Base-by-base conservation (phyloP, 768 basidiomycete genomes). In the Lentinula boryana region DNA sequence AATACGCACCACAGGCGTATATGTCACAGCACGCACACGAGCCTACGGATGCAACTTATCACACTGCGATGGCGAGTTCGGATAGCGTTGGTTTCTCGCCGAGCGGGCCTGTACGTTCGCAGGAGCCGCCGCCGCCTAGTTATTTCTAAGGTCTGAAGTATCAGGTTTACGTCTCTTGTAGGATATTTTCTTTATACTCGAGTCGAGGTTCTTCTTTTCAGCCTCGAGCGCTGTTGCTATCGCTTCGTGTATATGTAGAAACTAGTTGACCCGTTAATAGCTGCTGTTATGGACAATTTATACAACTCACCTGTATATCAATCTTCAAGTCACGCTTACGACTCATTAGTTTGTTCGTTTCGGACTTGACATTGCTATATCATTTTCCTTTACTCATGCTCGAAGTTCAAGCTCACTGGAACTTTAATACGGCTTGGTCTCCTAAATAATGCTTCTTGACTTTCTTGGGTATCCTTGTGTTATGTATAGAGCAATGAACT, bases 31-130 rank as follows among this genome's bases (percentile, higher is more conserved):
- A 61, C 16, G 53, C 41, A 15, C n/a, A 43, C 15, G 60, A 61
- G 23, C 60, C 60, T 41, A 61, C 60, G 18, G 53, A 61, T 18
- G 21, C 53, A 40, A 61, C 53, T 32, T 61, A 44, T 43, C 60
- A 56, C 49, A 63, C 67, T 10, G 64, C 67, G 5, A 70, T 66
- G 51, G 67, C 55, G 21, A 56, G 40, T 62, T 50, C 44, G 15
- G 57, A 50, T 21, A 48, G 48, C 16, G 27, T 18, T 36, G 36
- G 33, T 27, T 48, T 36, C 21, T 16, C 44, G 8, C 44, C 54
- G 6, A 27, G 41, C 33, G 57, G 41, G 6, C 27, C 44, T 18
- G 27, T 7, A 57, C 44, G 32, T 53, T 33, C 16, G 10, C 36
- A 53, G 16, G 52, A 35, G 31, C 32, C 52, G 12, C 52, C 55